Conservation (phyloP, 1,284 basidiomycete species). For the Apiotrichum laibachii region DNA sequence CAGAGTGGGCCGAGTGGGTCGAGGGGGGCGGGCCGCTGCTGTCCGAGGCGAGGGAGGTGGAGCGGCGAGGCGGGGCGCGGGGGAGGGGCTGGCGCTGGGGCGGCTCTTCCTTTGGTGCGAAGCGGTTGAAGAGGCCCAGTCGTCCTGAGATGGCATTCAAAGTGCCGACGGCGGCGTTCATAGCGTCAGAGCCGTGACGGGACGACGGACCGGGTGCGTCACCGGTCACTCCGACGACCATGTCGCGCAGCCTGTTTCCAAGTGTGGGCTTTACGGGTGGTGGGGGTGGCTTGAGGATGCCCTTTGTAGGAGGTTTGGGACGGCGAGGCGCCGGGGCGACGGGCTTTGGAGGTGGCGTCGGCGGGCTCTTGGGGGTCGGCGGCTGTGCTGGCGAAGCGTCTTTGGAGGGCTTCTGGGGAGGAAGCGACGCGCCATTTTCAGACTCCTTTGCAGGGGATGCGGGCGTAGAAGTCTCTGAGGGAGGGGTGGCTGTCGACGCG, state of each 20-base stretch:
- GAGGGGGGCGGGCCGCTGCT: not conserved
- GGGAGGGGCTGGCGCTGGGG: conserved; percentile 1
- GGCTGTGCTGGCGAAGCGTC: not conserved
- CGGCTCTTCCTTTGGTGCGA: conserved; percentile 18
- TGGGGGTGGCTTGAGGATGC: conserved; percentile 51
- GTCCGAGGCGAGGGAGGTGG: conserved; percentile 2
- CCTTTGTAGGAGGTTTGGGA: conserved; percentile 45
- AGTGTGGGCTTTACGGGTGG: conserved; percentile 49
- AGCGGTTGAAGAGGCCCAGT: conserved; percentile 32
- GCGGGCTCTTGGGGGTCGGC: conserved; percentile 4
- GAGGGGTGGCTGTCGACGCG: too few relatives aligned
- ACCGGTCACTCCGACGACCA: conserved; percentile 38
- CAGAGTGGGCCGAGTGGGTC: not conserved
- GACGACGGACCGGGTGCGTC: conserved; percentile 20
- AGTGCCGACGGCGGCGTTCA: conserved; percentile 29
- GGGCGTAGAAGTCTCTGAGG: too few relatives aligned
- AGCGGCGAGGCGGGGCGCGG: not conserved
- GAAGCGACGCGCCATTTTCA: not conserved
- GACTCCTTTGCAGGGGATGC: too few relatives aligned
- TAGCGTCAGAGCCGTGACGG: conserved; percentile 8
- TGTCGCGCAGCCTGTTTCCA: conserved; percentile 45
- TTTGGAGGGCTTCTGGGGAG: not conserved
- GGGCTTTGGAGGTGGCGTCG: conserved; percentile 9
- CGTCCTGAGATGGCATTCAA: conserved; percentile 35
- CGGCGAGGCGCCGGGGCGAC: conserved; percentile 33